phyloP scores from a whole-genome alignment of 352 stramenopile species.

The Phytophthora citrophthora region DNA sequence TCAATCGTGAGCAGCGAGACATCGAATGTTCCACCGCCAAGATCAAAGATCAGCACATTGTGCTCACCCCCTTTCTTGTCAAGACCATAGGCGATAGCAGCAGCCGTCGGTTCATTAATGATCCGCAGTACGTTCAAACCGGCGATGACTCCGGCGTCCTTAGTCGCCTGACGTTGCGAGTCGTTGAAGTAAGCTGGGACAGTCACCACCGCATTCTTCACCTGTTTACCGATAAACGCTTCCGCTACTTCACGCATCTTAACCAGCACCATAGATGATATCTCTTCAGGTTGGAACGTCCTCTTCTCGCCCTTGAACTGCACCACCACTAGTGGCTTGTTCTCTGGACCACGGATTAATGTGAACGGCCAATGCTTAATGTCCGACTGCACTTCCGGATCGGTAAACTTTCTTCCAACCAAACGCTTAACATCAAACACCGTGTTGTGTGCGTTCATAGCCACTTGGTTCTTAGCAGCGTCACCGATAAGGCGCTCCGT shows the following conservation, averaged over 20 bases:
- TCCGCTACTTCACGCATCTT: constrained; percentile 81
- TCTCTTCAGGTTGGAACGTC: constrained; percentile 83
- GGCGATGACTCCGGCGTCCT: constrained; percentile 91
- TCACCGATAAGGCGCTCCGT: constrained; percentile 95
- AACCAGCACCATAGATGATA: constrained; percentile 79
- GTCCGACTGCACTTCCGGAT: constrained; percentile 89
- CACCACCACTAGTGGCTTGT: constrained; percentile 77
- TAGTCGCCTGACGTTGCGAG: constrained; percentile 94
- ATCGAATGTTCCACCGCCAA: constrained; percentile 96
- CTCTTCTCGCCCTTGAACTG: constrained; percentile 77
- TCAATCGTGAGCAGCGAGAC: constrained; percentile 94
- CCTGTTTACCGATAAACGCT: constrained; percentile 66
- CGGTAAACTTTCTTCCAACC: constrained; percentile 94
- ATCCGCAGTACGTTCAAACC: constrained; percentile 95
- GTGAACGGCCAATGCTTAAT: constrained; percentile 78
- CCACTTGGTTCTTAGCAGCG: constrained; percentile 93
- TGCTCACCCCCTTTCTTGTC: constrained; percentile 95
- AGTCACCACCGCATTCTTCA: constrained; percentile 91
- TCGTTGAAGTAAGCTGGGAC: constrained; percentile 98
- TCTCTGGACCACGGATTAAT: constrained; percentile 59
- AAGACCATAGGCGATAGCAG: constrained; percentile 91
- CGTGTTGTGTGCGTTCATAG: constrained; percentile 95
- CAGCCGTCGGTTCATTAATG: constrained; percentile 97
- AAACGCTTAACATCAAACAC: constrained; percentile 97
- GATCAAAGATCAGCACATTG: constrained; percentile 97